Conservation (phyloP, 768 basidiomycete species). For the Dioszegia aurantiaca region DNA sequence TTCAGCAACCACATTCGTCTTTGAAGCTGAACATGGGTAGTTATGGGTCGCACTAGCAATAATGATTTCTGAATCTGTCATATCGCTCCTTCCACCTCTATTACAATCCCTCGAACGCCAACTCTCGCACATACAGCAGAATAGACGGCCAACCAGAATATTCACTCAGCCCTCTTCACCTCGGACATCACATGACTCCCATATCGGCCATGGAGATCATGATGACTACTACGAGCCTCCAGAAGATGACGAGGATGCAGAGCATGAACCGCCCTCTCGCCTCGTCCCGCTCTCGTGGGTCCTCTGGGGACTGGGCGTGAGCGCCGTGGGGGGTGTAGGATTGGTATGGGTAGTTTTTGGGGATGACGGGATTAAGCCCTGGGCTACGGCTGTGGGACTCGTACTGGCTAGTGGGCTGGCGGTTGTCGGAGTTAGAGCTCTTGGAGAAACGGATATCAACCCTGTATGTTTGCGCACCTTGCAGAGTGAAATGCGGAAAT, state of each 20-base stretch:
- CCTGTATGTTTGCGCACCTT: conserved; percentile 39
- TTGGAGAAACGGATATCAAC: conserved; percentile 88
- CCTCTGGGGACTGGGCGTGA: conserved; percentile 61
- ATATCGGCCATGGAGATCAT: neutral
- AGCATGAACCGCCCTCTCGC: conserved; percentile 64
- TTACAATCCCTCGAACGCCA: conserved; percentile 55
- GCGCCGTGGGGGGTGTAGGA: conserved; percentile 67
- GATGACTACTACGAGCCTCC: conserved; percentile 41
- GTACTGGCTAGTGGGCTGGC: conserved; percentile 77
- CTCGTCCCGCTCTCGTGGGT: conserved; percentile 83
- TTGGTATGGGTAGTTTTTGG: conserved; percentile 89
- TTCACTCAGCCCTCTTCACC: conserved; percentile 31
- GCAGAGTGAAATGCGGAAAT: neutral
- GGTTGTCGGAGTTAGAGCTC: conserved; percentile 84
- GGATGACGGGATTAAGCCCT: conserved; percentile 83
- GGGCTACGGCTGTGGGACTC: conserved; percentile 87
- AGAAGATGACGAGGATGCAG: conserved; percentile 60
- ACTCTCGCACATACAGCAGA: conserved; percentile 27
- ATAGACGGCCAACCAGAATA: conserved; percentile 29
- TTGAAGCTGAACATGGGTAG: conserved; percentile 18
- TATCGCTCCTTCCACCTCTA: conserved; percentile 74
- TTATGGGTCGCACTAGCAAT: conserved; percentile 94
- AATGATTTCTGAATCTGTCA: conserved; percentile 87
- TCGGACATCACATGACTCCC: conserved; percentile 9
- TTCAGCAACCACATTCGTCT: neutral